phyloP scores from a whole-genome alignment of 1,139 yeast species.

The Diutina pseudorugosa region DNA sequence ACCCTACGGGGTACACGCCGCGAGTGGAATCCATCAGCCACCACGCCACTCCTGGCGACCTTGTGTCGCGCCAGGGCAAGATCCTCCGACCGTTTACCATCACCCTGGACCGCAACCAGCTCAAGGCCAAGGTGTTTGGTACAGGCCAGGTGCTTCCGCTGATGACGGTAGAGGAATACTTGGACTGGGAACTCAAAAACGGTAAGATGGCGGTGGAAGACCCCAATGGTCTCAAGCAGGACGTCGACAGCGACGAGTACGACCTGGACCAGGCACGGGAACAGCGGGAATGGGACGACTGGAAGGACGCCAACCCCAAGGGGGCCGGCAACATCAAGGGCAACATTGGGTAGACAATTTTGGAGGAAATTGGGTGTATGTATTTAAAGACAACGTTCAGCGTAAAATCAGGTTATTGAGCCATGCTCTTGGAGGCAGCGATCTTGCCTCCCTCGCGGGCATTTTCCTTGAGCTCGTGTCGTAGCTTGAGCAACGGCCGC shows the following conservation, averaged over 20 bases:
- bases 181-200: constrained; percentile 73
- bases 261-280: constrained; percentile 38
- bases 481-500: not conserved
- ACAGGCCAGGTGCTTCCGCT: constrained; percentile 92
- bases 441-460: not conserved
- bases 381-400: too few species aligned
- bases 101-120: constrained; percentile 44
- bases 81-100: constrained; percentile 79
- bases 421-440: not conserved
- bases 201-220: constrained; percentile 65
- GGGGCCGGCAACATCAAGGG: constrained; percentile 79
- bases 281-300: constrained; percentile 85
- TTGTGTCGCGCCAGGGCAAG: constrained; percentile 59
- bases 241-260: constrained; percentile 20
- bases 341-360: not conserved
- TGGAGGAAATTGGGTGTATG: too few species aligned
- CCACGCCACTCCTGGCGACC: constrained; percentile 17
- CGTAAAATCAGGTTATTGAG: not conserved
- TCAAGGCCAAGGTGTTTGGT: constrained; percentile 63
- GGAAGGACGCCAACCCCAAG: constrained; percentile 73
- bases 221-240: constrained; percentile 16
- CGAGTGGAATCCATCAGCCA: constrained; percentile 33
- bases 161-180: constrained; percentile 85
- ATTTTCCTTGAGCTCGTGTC: not conserved
- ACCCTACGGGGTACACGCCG: constrained; percentile 37